Evolutionary conservation across 2,329 filamentous ascomycete genomes (phyloP).

Genomic region (Ambrosiella cleistominuta): DNA sequence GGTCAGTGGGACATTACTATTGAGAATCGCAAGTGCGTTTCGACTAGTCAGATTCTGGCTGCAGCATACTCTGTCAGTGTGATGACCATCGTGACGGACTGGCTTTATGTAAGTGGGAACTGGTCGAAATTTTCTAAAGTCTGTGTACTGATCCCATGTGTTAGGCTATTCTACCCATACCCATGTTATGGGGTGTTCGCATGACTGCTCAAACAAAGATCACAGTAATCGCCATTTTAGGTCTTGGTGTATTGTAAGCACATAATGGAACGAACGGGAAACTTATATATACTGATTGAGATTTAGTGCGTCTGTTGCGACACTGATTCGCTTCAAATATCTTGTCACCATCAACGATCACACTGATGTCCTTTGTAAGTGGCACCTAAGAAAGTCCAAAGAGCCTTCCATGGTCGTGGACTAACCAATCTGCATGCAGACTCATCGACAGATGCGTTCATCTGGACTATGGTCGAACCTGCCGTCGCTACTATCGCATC

Average conservation of each 20-base stretch:
- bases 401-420: not conserved
- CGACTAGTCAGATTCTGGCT: conserved; percentile 25
- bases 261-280: not conserved
- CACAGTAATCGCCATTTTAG: conserved; percentile 32
- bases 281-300: not conserved
- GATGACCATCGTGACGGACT: conserved; percentile 36
- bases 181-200: conserved; percentile 36
- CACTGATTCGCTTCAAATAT: conserved; percentile 33
- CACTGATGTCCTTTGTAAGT: conserved; percentile 30
- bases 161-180: conserved; percentile 32
- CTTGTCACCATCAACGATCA: conserved; percentile 27
- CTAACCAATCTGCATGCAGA: conserved; percentile 15
- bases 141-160: not conserved
- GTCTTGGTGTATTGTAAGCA: conserved; percentile 32
- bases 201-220: conserved; percentile 34
- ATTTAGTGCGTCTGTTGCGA: conserved; percentile 33
- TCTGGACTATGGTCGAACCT: conserved; percentile 40
- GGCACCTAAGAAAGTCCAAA: conserved; percentile 11
- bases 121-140: not conserved
- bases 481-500: conserved; percentile 37
- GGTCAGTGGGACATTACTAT: conserved; percentile 38
- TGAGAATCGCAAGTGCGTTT: conserved; percentile 25
- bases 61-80: conserved; percentile 34
- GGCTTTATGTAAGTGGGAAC: conserved; percentile 27
- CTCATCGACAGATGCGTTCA: conserved; percentile 32